Evolutionary conservation across 306 rosid species (phyloP), one percentile per base, ranked within the genome.

Genomic region (Casuarina cunninghamiana): DNA sequence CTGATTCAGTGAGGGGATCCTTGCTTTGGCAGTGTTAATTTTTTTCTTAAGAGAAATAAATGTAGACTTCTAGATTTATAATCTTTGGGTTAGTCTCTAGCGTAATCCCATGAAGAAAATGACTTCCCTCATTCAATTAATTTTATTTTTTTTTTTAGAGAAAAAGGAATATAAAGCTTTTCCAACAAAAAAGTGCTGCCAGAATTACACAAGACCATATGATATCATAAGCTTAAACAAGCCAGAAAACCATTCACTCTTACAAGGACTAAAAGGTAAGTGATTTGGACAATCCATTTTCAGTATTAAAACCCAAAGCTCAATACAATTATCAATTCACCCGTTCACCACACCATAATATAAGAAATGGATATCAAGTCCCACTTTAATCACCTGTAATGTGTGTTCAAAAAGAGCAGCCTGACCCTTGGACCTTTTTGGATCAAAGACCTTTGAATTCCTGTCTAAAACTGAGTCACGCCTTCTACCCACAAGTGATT

Each of bases 401-500:
- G 92, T 80, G 79, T 82, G 89, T 72, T 90, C 94, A 77, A 76
- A 75, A 76, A 91, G 72, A 85, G 72, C 42, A 48, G 86, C 79
- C 76, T 41, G 80, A 65, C 84, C 81, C 84, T 89, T 91, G 26
- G 88, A 71, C 81, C 81, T 93, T 84, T 82, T 87, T 44, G 84
- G 76, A 86, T 93, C 96, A 77, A 76, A 76, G 67, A 80, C 77
- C 88, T 83, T 90, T 70, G 90, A 83, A 83, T 85, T 85, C 85
- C 69, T 91, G 54, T 90, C 96, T 49, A 83, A 66, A 77, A 87
- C 69, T 49, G 95, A 89, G 72, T 91, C 98, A 75, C 77, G 89
- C 72, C 91, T 84, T 88, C 89, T 87, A 70, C 97, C 92, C n/a
- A 89, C 97, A 86, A 91, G 61, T 67, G 91, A 89, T 75, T 90